Evolutionary conservation across 2,329 filamentous ascomycete species (phyloP).

Genomic region (Nigrospora osmanthi): DNA sequence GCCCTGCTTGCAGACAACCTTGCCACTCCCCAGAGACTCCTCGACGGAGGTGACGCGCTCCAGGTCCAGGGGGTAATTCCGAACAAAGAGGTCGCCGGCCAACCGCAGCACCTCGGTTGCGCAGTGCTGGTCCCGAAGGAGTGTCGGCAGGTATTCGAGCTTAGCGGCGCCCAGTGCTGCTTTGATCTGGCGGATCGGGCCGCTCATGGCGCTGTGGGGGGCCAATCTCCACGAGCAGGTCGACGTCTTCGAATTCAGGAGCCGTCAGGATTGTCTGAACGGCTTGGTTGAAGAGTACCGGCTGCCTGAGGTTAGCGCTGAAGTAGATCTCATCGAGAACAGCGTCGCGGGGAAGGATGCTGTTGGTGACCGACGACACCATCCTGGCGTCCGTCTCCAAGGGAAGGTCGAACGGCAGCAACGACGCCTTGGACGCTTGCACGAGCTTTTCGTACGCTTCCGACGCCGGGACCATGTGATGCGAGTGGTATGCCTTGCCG

Average conservation of each 20-base stretch:
- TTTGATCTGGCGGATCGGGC: slow-evolving; percentile 27
- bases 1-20: not conserved
- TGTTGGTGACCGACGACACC: slow-evolving; percentile 15
- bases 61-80: slow-evolving; percentile 13
- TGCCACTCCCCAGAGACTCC: slow-evolving; percentile 1
- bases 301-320: slow-evolving; percentile 14
- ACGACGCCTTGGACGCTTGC: not conserved
- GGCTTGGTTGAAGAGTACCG: slow-evolving; percentile 22
- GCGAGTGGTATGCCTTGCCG: slow-evolving; percentile 20
- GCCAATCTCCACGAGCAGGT: slow-evolving; percentile 16
- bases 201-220: slow-evolving; percentile 21
- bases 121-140: slow-evolving; percentile 13
- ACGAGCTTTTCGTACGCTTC: slow-evolving; percentile 1
- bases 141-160: slow-evolving; percentile 11
- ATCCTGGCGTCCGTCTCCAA: slow-evolving; percentile 4
- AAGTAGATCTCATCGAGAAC: slow-evolving; percentile 12
- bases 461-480: slow-evolving; percentile 14
- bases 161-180: slow-evolving; percentile 6
- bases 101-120: slow-evolving; percentile 11
- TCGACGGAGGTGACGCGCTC: slow-evolving; percentile 9
- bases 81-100: slow-evolving; percentile 15
- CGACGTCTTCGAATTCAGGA: slow-evolving; percentile 14
- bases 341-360: slow-evolving; percentile 2
- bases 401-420: slow-evolving; percentile 1
- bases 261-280: slow-evolving; percentile 26